phyloP scores from a whole-genome alignment of 148 eudicot species.

The Hydrangea macrophylla region DNA sequence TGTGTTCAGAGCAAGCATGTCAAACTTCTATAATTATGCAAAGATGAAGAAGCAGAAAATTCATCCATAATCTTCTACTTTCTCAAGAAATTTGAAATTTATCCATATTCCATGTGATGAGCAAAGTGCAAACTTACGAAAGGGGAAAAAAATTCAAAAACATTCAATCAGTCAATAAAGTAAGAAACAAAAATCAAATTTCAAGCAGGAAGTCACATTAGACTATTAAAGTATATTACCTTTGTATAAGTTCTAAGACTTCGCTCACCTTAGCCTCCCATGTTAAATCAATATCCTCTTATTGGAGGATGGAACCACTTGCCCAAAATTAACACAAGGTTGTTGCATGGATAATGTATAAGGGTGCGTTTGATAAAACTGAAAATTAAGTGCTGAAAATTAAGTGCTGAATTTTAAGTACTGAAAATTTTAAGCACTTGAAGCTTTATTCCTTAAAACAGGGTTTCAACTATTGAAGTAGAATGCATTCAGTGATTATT shows the following conservation, averaged over 20 bases:
- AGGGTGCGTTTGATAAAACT: no score
- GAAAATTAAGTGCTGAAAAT: no score
- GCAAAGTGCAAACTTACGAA: background rate
- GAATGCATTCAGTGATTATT: no score
- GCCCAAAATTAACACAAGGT: no score
- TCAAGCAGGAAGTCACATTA: background rate
- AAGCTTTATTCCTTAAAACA: no score
- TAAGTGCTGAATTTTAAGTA: no score
- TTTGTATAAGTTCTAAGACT: background rate
- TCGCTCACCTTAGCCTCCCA: background rate
- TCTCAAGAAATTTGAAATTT: background rate
- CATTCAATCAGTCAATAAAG: background rate
- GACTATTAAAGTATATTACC: background rate
- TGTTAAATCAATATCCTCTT: background rate
- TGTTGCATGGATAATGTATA: no score
- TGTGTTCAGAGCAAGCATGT: background rate
- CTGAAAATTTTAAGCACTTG: no score
- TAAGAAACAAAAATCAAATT: background rate
- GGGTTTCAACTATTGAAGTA: no score
- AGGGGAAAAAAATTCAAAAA: background rate
- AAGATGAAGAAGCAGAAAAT: background rate
- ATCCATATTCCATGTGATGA: background rate
- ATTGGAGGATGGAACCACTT: no score
- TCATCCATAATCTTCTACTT: background rate
- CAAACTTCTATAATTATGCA: conserved; percentile 7